phyloP scores from a whole-genome alignment of 257 asterid genomes.

The Fraxinus excelsior region DNA sequence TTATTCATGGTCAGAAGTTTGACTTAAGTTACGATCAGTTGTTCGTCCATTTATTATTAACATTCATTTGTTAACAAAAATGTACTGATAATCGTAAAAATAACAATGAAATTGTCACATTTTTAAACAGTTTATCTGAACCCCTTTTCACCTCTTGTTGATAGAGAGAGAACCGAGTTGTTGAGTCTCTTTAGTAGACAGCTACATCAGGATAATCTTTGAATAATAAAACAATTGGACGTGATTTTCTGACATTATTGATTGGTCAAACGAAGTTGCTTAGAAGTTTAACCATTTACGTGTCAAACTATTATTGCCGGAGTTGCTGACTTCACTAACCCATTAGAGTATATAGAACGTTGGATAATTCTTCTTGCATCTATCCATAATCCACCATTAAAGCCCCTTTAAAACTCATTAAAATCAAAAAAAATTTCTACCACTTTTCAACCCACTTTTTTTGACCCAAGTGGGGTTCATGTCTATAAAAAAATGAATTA shows the following conservation, averaged over 20 bases:
- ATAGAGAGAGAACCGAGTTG: not conserved
- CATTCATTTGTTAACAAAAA: no score
- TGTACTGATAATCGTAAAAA: no score
- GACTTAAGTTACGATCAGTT: no score
- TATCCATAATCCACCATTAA: no score
- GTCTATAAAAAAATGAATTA: no score
- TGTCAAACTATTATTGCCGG: conserved; percentile 56
- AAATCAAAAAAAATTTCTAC: no score
- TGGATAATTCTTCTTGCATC: conserved; percentile 33
- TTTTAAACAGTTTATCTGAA: no score
- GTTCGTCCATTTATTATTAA: no score
- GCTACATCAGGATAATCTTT: not conserved
- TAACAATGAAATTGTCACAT: not conserved
- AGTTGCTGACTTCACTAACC: conserved; percentile 52
- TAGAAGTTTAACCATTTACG: conserved; percentile 45
- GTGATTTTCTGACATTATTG: conserved; percentile 28
- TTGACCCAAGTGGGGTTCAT: no score
- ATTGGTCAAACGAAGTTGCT: conserved; percentile 39
- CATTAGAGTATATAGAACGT: conserved; percentile 13
- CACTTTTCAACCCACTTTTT: no score
- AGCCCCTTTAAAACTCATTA: no score
- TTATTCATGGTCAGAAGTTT: no score
- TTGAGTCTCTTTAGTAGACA: not conserved
- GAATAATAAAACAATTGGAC: not conserved
- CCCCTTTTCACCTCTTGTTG: not conserved